phyloP scores from a whole-genome alignment of 2,329 filamentous ascomycete species.

The Clarireedia monteithiana region DNA sequence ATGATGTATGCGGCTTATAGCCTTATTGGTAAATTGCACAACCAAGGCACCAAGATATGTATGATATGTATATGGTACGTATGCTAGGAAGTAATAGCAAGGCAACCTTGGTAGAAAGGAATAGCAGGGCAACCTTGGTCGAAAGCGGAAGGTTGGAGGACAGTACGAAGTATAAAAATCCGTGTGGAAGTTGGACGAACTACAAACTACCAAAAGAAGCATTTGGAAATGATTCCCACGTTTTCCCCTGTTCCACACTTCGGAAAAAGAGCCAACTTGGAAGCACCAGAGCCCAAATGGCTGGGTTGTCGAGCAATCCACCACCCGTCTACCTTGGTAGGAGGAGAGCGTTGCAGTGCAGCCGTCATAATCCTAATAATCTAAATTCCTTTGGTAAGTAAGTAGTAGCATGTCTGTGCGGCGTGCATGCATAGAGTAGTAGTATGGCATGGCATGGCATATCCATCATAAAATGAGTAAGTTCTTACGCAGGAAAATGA shows the following conservation, averaged over 20 bases:
- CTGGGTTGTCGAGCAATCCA: not conserved
- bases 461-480: no score
- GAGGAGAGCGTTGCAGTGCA: not conserved
- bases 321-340: not conserved
- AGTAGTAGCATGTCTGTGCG: not conserved
- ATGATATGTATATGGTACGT: no score
- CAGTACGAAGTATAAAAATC: no score
- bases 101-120: no score
- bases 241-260: not conserved
- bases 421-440: not conserved
- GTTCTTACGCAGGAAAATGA: not conserved
- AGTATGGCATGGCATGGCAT: not conserved
- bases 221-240: not conserved
- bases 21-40: no score
- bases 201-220: no score
- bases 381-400: not conserved
- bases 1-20: no score
- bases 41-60: no score
- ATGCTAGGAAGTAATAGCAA: no score
- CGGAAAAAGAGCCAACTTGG: not conserved
- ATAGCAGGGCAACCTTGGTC: no score
- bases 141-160: no score
- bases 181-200: no score
- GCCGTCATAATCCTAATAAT: not conserved
- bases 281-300: slow-evolving; percentile 3